Base-by-base conservation (phyloP, 345 rosid species). In the Citropsis articulata region DNA sequence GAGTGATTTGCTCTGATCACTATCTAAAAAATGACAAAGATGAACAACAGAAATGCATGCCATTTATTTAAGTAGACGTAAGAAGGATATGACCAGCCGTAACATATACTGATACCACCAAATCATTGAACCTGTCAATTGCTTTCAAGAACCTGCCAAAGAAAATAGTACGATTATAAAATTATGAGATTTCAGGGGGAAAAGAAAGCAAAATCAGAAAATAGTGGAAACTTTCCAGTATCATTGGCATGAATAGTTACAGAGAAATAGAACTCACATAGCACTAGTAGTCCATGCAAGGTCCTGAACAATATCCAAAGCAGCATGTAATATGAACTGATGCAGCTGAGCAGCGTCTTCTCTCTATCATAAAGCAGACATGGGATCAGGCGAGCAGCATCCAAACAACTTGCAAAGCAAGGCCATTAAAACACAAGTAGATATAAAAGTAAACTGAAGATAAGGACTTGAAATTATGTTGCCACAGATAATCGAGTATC, bases 261-360 rank as follows among this genome's bases (percentile, higher is more conserved):
- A 4, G 57, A 68, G 76, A 25, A 68, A 65, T 22, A 63, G 78
- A 63, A 75, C 89, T 88, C 72, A 94, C 99, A 94, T 97, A 27
- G 98, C 98, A 82, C 98, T 92, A 48, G 98, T 97, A 48, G 97
- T 91, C 99, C 98, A 94, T 55, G 99, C 97, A 28, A 92, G 79
- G 82, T 97, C 99, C 85, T 97, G 98, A 78, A 93, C 99, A 68
- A 97, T 87, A 86, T 97, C 98, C 79, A 94, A 81, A 13, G 99
- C 98, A 7, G 98, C 98, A 69, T 97, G 99, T 74, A 97, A 86
- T 59, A 97, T 82, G 80, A 97, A 97, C 59, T 97, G 99, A 80
- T 92, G 98, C 86, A 94, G 76, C 83, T 97, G 98, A 30, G 98
- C 92, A 77, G 98, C 97, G 86, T 97, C 99, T 91, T 97, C 98